Percentiles rank a stretch among this genome's conserved stretches.
phyloP scores from a whole-genome alignment of 2,329 filamentous ascomycete species.

The Gnomoniopsis sp. region DNA sequence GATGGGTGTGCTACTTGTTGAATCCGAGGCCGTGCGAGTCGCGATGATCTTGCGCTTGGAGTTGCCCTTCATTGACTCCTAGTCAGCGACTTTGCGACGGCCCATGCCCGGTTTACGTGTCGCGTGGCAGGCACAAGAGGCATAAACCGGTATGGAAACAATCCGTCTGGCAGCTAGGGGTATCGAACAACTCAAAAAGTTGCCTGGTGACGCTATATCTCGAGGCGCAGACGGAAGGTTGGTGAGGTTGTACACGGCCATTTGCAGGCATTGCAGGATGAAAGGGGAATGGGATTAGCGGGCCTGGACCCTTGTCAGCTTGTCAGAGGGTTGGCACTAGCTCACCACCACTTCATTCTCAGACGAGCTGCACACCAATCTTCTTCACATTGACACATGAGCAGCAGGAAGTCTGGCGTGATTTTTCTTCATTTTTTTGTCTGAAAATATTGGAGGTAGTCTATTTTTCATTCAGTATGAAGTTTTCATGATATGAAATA shows the following conservation, averaged over 20 bases:
- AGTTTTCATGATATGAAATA: too few relatives aligned
- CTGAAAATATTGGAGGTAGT: too few relatives aligned
- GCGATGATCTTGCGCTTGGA: background rate
- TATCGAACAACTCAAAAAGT: background rate
- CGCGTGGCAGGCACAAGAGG: background rate
- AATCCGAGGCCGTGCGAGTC: background rate
- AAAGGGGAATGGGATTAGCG: background rate
- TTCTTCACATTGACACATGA: too few relatives aligned
- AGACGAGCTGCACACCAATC: too few relatives aligned
- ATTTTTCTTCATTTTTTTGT: too few relatives aligned
- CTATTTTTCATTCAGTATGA: too few relatives aligned
- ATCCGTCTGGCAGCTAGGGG: background rate
- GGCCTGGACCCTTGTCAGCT: background rate
- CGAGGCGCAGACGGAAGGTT: background rate
- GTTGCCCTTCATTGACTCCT: constrained; percentile 15
- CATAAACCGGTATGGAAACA: background rate
- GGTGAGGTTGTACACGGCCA: background rate
- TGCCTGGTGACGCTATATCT: background rate
- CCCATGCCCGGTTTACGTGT: constrained; percentile 8
- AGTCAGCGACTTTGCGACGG: constrained; percentile 1
- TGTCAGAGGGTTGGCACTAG: background rate
- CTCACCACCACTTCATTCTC: too few relatives aligned
- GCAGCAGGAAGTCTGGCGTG: too few relatives aligned
- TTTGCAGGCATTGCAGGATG: background rate
- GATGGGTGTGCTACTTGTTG: background rate